These are phyloP conservation scores for Neopestalotiopsis sp. DNA, from an alignment of 2,329 filamentous ascomycete genomes.

Conservation along the genomic window DNA sequence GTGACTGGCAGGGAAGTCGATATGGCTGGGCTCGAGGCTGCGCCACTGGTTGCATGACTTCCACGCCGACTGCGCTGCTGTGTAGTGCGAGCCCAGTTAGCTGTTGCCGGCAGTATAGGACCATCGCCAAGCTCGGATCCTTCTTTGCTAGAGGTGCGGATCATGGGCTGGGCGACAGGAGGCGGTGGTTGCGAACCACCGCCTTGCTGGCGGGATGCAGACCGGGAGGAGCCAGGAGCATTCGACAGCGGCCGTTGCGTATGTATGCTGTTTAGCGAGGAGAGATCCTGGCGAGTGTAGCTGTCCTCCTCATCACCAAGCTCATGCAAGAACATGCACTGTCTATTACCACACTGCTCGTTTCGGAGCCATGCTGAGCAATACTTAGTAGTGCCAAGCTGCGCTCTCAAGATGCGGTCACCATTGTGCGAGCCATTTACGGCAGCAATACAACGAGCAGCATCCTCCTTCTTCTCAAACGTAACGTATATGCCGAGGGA, in stretches of 20 bases:
- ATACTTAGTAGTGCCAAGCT: constrained; percentile 92
- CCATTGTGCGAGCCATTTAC: constrained; percentile 94
- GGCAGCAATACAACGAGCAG: constrained; percentile 84
- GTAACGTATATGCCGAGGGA: constrained; percentile 99
- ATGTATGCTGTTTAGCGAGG: constrained; percentile 89
- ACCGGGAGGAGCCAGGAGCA: constrained; percentile 55
- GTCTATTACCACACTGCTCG: constrained; percentile 91
- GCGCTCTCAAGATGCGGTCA: constrained; percentile 80
- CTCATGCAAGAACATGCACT: constrained; percentile 98
- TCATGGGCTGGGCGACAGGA: constrained; percentile 67
- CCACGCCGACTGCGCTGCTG: constrained; percentile 70
- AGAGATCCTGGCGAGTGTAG: constrained; percentile 92
- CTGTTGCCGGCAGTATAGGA: constrained; percentile 89
- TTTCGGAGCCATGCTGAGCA: constrained; percentile 96
- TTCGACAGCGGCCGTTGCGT: constrained; percentile 71
- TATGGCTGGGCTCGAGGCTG: constrained; percentile 82
- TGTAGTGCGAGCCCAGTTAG: constrained; percentile 84
- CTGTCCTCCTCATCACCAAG: constrained; percentile 98
- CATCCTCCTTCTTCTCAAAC: constrained; percentile 90
- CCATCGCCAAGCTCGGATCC: constrained; percentile 76
- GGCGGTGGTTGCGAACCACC: constrained; percentile 41
- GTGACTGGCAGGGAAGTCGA: constrained; percentile 62
- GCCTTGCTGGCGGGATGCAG: constrained; percentile 58
- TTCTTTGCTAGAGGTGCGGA: constrained; percentile 78
- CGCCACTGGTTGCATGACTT: constrained; percentile 81